Base-by-base conservation (phyloP, 345 rosid species). In the Viola odorata region DNA sequence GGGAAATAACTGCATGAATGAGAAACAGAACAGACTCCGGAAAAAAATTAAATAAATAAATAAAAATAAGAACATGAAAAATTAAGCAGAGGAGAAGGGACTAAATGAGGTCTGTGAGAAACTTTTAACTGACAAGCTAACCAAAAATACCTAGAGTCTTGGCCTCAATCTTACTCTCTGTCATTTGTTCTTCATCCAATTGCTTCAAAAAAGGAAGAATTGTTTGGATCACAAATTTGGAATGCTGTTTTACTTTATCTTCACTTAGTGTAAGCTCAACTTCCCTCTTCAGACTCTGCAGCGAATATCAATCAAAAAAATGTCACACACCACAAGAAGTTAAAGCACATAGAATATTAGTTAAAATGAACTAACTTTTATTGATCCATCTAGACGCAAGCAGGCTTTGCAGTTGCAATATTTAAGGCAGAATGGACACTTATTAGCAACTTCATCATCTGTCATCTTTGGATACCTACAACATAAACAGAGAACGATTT, bases 171-270 rank as follows among this genome's bases (percentile, higher is more conserved):
- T 72, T 36, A 69, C 52, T 75, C 75, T 86, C 95, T 5, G 42
- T 45, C 12, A 55, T 61, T 68, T 89, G 95, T 23, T 77, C 84
- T 41, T 66, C 61, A 60, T 77, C 62, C 38, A 84, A 60, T 16
- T 83, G 79, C 59, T 65, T 78, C 59, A 82, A 32, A 61, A 62
- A 58, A 3, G 96, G 89, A 54, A 84, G 77, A 70, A 89, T 79
- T 50, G 41, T 11, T 6, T 13, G 57, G 17, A 84, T 10, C 62
- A 84, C 38, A 65, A 68, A 77, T 6, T 57, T 66, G n/a, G 73
- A 72, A 64, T 78, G 75, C 50, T 54, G 60, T 47, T 49, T 17
- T 23, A 5, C 36, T 57, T 86, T 74, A 44, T 68, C 69, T 8
- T 6, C 12, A n/a, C 49, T 0, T 45, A 41, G 6, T 41, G 5